Conservation (phyloP, 2,329 filamentous ascomycete genomes). For the Aspergillus pseudonomiae region DNA sequence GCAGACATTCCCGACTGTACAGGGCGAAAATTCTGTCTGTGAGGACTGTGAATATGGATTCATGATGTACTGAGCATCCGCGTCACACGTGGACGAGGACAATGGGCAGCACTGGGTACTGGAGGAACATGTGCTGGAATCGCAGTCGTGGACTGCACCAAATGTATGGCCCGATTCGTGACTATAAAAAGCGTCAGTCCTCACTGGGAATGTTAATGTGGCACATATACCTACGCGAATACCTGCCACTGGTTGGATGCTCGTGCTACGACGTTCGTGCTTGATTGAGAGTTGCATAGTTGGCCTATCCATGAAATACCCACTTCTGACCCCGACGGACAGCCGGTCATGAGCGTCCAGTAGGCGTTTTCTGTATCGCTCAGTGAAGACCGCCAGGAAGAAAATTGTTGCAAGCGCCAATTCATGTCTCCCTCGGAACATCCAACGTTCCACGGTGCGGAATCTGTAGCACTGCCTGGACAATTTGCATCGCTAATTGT, state of each 20-base stretch:
- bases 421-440: slow-evolving; percentile 24
- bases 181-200: neutral
- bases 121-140: slow-evolving; percentile 58
- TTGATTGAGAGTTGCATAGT: slow-evolving; percentile 57
- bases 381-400: slow-evolving; percentile 75
- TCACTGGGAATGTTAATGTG: neutral
- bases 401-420: slow-evolving; percentile 67
- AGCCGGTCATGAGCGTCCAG: slow-evolving; percentile 85
- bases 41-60: slow-evolving; percentile 58
- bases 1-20: slow-evolving; percentile 87
- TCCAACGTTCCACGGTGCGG: slow-evolving; percentile 34
- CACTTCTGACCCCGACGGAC: slow-evolving; percentile 77
- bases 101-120: slow-evolving; percentile 76
- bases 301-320: slow-evolving; percentile 82
- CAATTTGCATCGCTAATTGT: slow-evolving; percentile 74
- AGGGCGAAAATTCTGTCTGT: slow-evolving; percentile 78
- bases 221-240: slow-evolving; percentile 60
- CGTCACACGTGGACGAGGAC: slow-evolving; percentile 66
- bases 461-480: slow-evolving; percentile 65
- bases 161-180: slow-evolving; percentile 94
- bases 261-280: slow-evolving; percentile 81
- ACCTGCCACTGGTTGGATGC: slow-evolving; percentile 89
- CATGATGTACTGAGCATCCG: slow-evolving; percentile 68
- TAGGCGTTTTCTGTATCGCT: slow-evolving; percentile 75
- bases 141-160: slow-evolving; percentile 66